Evolutionary conservation across 805 yeast genomes (phyloP).

Genomic region (Kluyveromyces nonfermentans): DNA sequence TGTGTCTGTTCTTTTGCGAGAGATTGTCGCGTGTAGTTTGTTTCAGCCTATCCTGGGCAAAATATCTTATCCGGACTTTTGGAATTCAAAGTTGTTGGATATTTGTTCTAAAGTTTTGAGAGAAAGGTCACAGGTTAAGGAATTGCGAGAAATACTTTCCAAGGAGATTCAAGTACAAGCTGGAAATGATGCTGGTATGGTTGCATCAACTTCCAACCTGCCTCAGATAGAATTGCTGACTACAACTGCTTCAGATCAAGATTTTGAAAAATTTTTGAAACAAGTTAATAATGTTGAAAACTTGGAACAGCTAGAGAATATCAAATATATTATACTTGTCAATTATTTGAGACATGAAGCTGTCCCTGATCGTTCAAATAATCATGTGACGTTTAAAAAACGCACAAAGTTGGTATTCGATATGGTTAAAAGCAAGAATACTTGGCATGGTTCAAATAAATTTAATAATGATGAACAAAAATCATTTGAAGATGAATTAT

Average conservation of each 20-base stretch:
- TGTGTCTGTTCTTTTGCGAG: conserved; percentile 44
- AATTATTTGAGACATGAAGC: conserved; percentile 12
- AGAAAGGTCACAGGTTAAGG: conserved; percentile 66
- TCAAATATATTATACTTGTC: conserved; percentile 12
- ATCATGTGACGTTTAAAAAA: conserved; percentile 7
- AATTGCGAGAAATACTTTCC: conserved; percentile 59
- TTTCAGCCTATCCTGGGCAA: conserved; percentile 42
- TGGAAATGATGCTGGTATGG: conserved; percentile 1
- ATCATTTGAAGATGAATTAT: conserved; percentile 1
- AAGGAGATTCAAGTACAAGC: conserved; percentile 39
- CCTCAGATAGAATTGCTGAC: conserved; percentile 1
- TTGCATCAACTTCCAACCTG: conserved; percentile 4
- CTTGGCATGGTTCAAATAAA: background rate
- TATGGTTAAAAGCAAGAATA: conserved; percentile 19
- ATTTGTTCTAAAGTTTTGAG: conserved; percentile 54
- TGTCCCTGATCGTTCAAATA: conserved; percentile 1
- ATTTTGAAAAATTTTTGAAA: conserved; percentile 23
- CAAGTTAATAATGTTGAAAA: conserved; percentile 14
- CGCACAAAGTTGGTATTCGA: conserved; percentile 19
- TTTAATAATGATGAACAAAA: background rate
- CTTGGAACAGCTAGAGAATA: conserved; percentile 11
- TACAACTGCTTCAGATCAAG: conserved; percentile 11
- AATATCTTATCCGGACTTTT: conserved; percentile 64
- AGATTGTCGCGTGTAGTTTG: conserved; percentile 52
- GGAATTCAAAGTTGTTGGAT: conserved; percentile 56